These are phyloP conservation scores for Euphorbia peplus DNA, from an alignment of 345 rosid genomes.

Conservation along the genomic window DNA sequence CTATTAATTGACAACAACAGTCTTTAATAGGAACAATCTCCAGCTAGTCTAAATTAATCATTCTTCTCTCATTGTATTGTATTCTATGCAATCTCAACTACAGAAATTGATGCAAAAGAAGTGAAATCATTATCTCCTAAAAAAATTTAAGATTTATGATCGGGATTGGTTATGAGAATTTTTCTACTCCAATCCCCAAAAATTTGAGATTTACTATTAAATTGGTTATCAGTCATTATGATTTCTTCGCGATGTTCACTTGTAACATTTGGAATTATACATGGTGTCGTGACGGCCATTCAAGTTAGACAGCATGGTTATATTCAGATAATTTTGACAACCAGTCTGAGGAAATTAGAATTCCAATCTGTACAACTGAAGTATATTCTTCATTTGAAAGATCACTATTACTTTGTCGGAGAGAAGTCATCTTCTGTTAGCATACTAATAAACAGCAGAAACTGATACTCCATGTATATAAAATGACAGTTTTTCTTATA, in stretches of 20 bases:
- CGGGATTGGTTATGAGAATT: neutral
- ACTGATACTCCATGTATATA: neutral
- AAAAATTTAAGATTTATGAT: neutral
- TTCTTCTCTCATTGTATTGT: neutral
- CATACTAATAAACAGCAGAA: neutral
- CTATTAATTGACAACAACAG: too few relatives aligned
- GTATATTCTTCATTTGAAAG: neutral
- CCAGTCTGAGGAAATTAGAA: slow-evolving; percentile 1
- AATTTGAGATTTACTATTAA: too few relatives aligned
- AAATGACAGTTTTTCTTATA: neutral
- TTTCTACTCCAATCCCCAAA: neutral
- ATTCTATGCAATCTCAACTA: neutral
- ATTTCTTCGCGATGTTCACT: neutral
- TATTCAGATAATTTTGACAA: slow-evolving; percentile 1
- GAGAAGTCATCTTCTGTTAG: neutral
- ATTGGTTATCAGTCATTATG: neutral
- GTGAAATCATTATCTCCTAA: too few relatives aligned
- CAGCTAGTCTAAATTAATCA: neutral
- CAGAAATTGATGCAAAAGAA: neutral
- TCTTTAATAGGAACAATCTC: neutral
- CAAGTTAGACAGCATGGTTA: neutral
- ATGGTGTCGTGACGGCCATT: neutral
- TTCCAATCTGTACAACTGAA: neutral
- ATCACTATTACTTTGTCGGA: neutral
- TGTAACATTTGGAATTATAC: neutral